phyloP scores from a whole-genome alignment of 2,329 filamentous ascomycete genomes.

The Rachicladosporium sp. region DNA sequence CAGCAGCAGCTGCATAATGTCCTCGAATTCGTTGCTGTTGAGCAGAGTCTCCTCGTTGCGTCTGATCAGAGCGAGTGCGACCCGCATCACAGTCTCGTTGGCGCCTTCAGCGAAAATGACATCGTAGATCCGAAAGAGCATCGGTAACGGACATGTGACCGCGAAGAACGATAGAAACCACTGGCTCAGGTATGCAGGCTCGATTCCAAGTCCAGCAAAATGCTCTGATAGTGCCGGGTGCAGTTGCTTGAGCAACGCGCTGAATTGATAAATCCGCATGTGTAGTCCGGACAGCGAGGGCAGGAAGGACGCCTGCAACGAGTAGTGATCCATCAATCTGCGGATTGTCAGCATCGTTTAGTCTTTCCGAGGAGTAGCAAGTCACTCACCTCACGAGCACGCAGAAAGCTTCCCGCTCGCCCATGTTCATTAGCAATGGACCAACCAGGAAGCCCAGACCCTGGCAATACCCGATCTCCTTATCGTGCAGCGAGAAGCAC shows the following conservation, averaged over 20 bases:
- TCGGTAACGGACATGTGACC: slow-evolving; percentile 86
- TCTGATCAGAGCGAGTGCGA: slow-evolving; percentile 88
- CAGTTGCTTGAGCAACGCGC: slow-evolving; percentile 67
- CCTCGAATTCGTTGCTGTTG: slow-evolving; percentile 77
- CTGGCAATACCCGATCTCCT: slow-evolving; percentile 96
- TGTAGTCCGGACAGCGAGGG: slow-evolving; percentile 89
- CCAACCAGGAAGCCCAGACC: slow-evolving; percentile 93
- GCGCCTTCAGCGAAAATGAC: slow-evolving; percentile 94
- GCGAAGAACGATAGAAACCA: slow-evolving; percentile 99
- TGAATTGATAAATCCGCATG: slow-evolving; percentile 92
- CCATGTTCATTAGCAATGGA: slow-evolving; percentile 96
- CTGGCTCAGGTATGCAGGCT: slow-evolving; percentile 91
- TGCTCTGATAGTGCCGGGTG: slow-evolving; percentile 69
- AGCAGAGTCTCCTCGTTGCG: slow-evolving; percentile 82
- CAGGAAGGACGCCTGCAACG: slow-evolving; percentile 82
- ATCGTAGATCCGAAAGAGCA: slow-evolving; percentile 98
- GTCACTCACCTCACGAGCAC: slow-evolving; percentile 54
- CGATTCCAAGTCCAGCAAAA: slow-evolving; percentile 71
- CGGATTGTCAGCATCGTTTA: too few relatives aligned
- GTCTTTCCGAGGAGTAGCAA: too few relatives aligned
- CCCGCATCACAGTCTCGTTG: slow-evolving; percentile 93
- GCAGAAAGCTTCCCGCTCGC: slow-evolving; percentile 91
- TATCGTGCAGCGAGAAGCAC: slow-evolving; percentile 92
- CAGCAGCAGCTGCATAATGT: slow-evolving; percentile 87
- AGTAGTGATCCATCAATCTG: slow-evolving; percentile 89